Conservation (phyloP, 2,329 filamentous ascomycete species). For the Diplodia mutila region DNA sequence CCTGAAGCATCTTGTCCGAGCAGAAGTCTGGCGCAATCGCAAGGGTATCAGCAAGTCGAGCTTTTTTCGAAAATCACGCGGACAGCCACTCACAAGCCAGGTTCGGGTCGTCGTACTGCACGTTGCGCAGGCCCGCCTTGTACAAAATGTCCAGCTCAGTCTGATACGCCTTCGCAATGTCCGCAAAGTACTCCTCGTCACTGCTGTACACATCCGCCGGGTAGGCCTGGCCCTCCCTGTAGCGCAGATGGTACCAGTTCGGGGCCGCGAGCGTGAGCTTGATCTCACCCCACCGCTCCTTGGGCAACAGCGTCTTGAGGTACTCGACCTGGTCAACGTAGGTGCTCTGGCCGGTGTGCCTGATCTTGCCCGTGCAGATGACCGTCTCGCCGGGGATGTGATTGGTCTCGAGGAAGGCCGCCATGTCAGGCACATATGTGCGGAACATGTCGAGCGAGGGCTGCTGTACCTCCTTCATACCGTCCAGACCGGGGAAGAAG, state of each 20-base stretch:
- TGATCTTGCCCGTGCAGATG: constrained; percentile 60
- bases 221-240: constrained; percentile 55
- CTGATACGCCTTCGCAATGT: constrained; percentile 49
- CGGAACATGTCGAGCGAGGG: constrained; percentile 57
- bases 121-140: constrained; percentile 48
- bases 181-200: constrained; percentile 49
- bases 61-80: too few species aligned
- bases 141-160: constrained; percentile 49
- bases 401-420: constrained; percentile 61
- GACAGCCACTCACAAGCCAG: constrained; percentile 40
- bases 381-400: constrained; percentile 59
- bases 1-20: constrained; percentile 39
- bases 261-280: constrained; percentile 69
- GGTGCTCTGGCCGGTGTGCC: constrained; percentile 55
- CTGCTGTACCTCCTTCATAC: constrained; percentile 55
- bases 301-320: constrained; percentile 59
- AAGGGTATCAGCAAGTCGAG: neutral
- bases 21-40: constrained; percentile 34
- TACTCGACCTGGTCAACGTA: constrained; percentile 62
- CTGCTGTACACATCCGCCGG: constrained; percentile 45
- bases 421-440: constrained; percentile 62
- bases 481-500: constrained; percentile 56
- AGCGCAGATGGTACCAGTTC: constrained; percentile 69
- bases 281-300: constrained; percentile 63
- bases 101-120: constrained; percentile 50